Base-by-base conservation (phyloP, 805 yeast genomes). In the Yarrowia sp. region DNA sequence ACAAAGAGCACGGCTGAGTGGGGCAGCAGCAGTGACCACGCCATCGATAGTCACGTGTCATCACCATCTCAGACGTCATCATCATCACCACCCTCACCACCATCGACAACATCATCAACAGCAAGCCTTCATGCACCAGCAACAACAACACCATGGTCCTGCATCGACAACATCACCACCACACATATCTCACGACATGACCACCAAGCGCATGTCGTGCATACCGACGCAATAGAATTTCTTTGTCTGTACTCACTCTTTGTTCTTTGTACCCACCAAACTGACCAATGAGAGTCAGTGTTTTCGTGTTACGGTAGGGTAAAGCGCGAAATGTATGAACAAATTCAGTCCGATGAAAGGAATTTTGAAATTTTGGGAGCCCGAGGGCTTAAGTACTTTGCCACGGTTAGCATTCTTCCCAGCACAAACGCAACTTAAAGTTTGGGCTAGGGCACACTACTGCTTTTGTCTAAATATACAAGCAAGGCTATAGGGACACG, bases 311-410 rank as follows among this genome's bases (percentile, higher is more conserved):
- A 36, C 61, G 61, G 61, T 54, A 54, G 61, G 61, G 61, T 54
- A 54, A 54, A 54, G 61, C 61, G 61, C 61, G 61, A 54, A 54
- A 54, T 36, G 61, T 54, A 54, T 36, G 61, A 54, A 54, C 46
- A 54, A 54, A 54, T 54, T 54, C 46, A 38, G 61, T 54, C 61
- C 61, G 61, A 54, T 54, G 61, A 54, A 54, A 54, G 46, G 61
- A 54, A 54, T 54, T 54, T 54, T 54, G 46, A 54, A 54, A 54
- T 54, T 54, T 54, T 54, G 61, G 61, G 61, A 54, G 61, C 61
- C 61, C 61, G 61, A 54, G 61, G 61, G 61, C 61, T 54, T 54
- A 54, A 54, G 61, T 54, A 54, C 61, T 54, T 54, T 54, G 61
- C 46, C 46, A 54, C 61, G 46, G 46, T 54, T 36, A 54, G 61